These are phyloP conservation scores for Reticulascus tulasneorum DNA, from an alignment of 2,329 filamentous ascomycete genomes.

Conservation along the genomic window DNA sequence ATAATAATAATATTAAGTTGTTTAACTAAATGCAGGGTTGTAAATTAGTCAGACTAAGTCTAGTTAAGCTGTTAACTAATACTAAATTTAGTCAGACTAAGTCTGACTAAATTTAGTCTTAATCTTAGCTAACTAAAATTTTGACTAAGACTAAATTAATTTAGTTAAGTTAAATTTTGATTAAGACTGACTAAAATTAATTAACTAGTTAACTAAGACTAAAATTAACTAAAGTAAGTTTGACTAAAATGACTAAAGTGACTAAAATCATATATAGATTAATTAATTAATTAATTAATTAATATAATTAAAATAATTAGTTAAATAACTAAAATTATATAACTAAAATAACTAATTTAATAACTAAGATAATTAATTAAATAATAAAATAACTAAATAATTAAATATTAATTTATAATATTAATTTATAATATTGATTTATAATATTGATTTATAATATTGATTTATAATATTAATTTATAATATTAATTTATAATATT, in stretches of 20 bases:
- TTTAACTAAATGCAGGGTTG: background rate
- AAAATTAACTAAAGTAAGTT: too few species aligned
- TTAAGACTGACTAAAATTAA: too few species aligned
- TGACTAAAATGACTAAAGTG: too few species aligned
- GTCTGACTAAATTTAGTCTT: too few species aligned
- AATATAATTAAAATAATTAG: background rate
- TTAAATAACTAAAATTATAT: background rate
- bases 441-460: background rate
- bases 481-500: background rate
- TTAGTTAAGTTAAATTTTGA: too few species aligned
- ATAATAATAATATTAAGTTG: background rate
- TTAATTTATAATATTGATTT: conserved; percentile 2
- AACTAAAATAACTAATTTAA: background rate
- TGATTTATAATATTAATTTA: background rate
- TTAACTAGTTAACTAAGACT: too few species aligned
- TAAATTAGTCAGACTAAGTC: background rate
- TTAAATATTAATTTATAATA: conserved; percentile 1
- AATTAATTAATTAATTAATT: background rate
- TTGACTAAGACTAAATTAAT: too few species aligned
- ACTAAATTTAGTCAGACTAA: too few species aligned
- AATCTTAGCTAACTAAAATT: too few species aligned
- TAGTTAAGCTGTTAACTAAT: background rate
- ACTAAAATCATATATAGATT: too few species aligned
- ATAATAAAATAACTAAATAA: background rate
- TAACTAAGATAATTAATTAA: background rate